These are phyloP conservation scores for Calocera cornea DNA, from an alignment of 768 basidiomycete genomes.

Conservation along the genomic window DNA sequence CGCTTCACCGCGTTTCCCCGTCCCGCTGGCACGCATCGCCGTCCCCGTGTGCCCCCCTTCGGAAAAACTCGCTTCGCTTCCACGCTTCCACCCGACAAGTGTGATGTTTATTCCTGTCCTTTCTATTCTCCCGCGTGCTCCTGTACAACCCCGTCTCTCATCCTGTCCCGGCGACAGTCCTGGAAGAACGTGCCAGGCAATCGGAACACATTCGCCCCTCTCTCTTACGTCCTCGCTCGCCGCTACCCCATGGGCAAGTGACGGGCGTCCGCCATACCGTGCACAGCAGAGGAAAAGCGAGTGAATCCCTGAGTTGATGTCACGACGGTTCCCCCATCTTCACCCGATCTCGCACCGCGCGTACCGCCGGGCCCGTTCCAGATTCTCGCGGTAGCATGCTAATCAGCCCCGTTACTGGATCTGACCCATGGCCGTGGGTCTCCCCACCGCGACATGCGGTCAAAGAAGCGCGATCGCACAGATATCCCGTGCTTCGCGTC, in stretches of 20 bases:
- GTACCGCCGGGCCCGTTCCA: background rate
- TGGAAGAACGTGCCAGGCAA: background rate
- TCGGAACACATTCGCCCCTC: background rate
- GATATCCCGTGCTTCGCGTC: background rate
- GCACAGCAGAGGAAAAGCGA: background rate
- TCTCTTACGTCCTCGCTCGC: no score
- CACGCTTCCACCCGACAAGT: background rate
- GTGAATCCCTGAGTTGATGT: background rate
- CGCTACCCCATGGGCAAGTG: no score
- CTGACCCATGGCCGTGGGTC: background rate
- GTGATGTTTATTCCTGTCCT: background rate
- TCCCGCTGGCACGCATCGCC: background rate
- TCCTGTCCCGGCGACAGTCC: background rate
- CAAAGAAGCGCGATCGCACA: background rate
- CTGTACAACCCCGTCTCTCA: background rate
- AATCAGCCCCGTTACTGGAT: background rate
- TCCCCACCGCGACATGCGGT: background rate
- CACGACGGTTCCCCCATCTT: background rate
- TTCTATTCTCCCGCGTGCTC: background rate
- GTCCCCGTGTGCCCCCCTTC: background rate
- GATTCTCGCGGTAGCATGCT: slow-evolving; percentile 1
- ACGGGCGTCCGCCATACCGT: background rate
- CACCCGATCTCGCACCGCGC: background rate
- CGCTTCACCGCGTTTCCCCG: background rate
- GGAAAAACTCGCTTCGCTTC: slow-evolving; percentile 5